Evolutionary conservation across 169 alveolate species (phyloP).

Genomic region (Amoebophrya sp.): DNA sequence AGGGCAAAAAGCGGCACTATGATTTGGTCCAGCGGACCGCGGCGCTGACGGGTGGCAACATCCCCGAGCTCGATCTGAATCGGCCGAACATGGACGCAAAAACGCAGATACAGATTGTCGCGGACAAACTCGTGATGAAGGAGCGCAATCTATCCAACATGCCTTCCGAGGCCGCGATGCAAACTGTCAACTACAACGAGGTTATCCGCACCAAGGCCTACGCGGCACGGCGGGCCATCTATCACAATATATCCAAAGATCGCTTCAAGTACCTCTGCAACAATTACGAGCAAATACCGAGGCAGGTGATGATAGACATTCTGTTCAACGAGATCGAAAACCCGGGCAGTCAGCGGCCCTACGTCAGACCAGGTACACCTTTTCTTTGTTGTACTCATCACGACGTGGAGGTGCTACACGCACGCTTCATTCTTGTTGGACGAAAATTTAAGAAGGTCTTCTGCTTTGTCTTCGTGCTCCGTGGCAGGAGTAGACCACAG

Average conservation of each 20-base stretch:
- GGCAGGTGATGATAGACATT: background rate
- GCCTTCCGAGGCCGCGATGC: background rate
- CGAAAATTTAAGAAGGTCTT: too few species aligned
- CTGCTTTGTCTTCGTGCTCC: too few species aligned
- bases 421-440: too few species aligned
- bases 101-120: background rate
- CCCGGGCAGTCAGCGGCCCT: background rate
- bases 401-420: too few species aligned
- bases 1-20: background rate
- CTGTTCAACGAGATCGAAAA: background rate
- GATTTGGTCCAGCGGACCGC: background rate
- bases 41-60: constrained; percentile 3
- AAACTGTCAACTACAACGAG: background rate
- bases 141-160: background rate
- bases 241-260: background rate
- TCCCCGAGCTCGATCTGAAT: background rate
- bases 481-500: too few species aligned
- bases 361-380: background rate
- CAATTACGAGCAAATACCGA: background rate
- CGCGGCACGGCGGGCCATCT: constrained; percentile 7
- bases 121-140: background rate
- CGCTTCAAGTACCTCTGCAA: background rate
- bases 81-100: background rate
- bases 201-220: background rate
- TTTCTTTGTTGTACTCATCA: too few species aligned